Base-by-base conservation (phyloP, 1,284 basidiomycete species). In the Tremellales sp. region DNA sequence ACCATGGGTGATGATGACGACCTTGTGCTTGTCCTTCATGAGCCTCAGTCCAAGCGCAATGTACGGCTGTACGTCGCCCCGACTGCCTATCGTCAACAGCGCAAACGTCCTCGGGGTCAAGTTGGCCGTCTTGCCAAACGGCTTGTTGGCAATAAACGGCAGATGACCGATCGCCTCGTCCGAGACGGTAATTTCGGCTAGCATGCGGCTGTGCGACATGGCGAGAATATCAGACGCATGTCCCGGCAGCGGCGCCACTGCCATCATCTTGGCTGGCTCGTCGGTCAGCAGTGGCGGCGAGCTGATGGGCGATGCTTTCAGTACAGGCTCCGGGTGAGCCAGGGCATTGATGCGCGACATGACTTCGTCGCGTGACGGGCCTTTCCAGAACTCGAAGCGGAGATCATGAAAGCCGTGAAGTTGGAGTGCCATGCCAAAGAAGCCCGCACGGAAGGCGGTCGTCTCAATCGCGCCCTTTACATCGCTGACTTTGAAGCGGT, bases 1-100 rank as follows among this genome's bases (percentile, higher is more conserved):
- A 61, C 63, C 74, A 65, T 84, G 82, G 12, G 82, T 82, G 6
- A 81, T 79, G 41, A 84, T 82, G 6, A 61, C 56, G 13, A 65
- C 63, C n/a, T 65, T 66, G 56, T 84, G 81, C 1, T 79, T 79
- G 50, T 81, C 76, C 54, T 72, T 72, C 72, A 74, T 75, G 40
- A 82, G 63, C 10, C 70, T 56, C 37, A 73, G 44, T 3, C 57
- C 59, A 12, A 77, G 59, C 5, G 75, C 75, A 41, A 77, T 75
- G 51, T 76, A 76, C 4, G 76, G 76, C 56, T 77, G 75, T 2
- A 77, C 68, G 47, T 77, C 76, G 10, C 75, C 76, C 28, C 75
- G 59, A 3, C 72, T 74, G 12, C 76, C 76, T 29, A 77, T 77
- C 2, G 76, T 77, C 25, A 77, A 62, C 48, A 65, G 62, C 6